Evolutionary conservation across 139 green algal species (phyloP), one percentile per base, ranked within the genome.

Genomic region (Nannochloris sp.): DNA sequence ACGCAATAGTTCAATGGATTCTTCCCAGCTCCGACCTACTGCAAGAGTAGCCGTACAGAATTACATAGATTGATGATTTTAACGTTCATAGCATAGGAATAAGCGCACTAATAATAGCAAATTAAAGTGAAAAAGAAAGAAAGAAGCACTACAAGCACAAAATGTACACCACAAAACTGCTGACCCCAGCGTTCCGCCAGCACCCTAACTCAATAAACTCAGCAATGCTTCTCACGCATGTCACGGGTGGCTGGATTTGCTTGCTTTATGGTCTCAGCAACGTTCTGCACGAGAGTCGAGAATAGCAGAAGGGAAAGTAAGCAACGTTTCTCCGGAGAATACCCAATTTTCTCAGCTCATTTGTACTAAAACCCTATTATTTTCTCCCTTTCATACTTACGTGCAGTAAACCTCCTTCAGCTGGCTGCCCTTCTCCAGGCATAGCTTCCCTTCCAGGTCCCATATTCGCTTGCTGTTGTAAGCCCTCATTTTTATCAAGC

Each of bases 401-500:
- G 42, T 64, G 58, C 25, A 64, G 32, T 14, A 39, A 0, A 4
- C 4, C 33, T 58, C 53, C 42, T 19, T 19, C 5, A 4, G 24
- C 7, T 13, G 31, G 44, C 61, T 35, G 47, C 35, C 61, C 61
- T 58, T 68, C 61, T 9, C 44, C 42, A 13, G 12, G 13, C 15
- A 12, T 24, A 4, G 61, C 61, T 51, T 68, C 39, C 19, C 61
- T 35, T 34, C 61, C 61, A 24, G 61, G 39, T 4, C 61, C 42
- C 61, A 60, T 68, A 23, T 68, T 51, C 9, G 61, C 61, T 54
- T 68, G 36, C 39, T 37, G 14, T 25, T 68, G 61, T 30, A 68
- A 33, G 6, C 37, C 61, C 6, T 68, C 61, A 10, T 27, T 4
- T 24, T 29, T 39, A 15, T 68, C 15, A 6, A 35, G 10, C 8